Conservation (phyloP, 2,329 filamentous ascomycete genomes). For the Xylaria multiplex region DNA sequence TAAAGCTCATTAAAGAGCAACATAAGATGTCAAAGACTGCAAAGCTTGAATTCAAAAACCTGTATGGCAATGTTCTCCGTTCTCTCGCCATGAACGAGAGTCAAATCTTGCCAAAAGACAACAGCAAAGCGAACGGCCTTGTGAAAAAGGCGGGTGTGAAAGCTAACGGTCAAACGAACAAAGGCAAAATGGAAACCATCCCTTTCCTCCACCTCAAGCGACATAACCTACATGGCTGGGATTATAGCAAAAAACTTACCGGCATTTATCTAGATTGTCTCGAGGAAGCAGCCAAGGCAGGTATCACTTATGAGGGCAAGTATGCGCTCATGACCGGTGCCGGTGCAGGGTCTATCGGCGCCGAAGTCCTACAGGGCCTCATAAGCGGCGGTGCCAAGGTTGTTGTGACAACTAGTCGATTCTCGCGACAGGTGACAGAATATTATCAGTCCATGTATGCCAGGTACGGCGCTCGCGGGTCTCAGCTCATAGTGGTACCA, state of each 20-base stretch:
- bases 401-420: slow-evolving; percentile 94
- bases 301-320: slow-evolving; percentile 93
- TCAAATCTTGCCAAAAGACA: slow-evolving; percentile 92
- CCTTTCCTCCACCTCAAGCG: slow-evolving; percentile 97
- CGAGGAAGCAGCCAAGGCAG: slow-evolving; percentile 85
- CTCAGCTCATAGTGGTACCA: slow-evolving; percentile 95
- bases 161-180: slow-evolving; percentile 66
- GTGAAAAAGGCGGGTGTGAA: slow-evolving; percentile 63
- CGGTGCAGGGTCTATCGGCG: slow-evolving; percentile 96
- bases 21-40: slow-evolving; percentile 97
- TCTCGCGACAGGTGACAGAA: slow-evolving; percentile 96
- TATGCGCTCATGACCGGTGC: slow-evolving; percentile 98
- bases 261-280: slow-evolving; percentile 91
- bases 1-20: slow-evolving; percentile 98
- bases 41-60: slow-evolving; percentile 92
- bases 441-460: slow-evolving; percentile 99
- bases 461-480: slow-evolving; percentile 90
- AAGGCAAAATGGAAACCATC: slow-evolving; percentile 96
- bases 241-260: slow-evolving; percentile 99
- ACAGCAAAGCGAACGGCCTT: slow-evolving; percentile 67
- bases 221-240: slow-evolving; percentile 93
- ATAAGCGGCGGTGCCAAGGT: slow-evolving; percentile 98
- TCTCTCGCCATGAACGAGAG: slow-evolving; percentile 98
- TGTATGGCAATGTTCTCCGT: slow-evolving; percentile 94
- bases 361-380: slow-evolving; percentile 93